Base-by-base conservation (phyloP, 345 rosid species). In the Carallia pectinifolia region DNA sequence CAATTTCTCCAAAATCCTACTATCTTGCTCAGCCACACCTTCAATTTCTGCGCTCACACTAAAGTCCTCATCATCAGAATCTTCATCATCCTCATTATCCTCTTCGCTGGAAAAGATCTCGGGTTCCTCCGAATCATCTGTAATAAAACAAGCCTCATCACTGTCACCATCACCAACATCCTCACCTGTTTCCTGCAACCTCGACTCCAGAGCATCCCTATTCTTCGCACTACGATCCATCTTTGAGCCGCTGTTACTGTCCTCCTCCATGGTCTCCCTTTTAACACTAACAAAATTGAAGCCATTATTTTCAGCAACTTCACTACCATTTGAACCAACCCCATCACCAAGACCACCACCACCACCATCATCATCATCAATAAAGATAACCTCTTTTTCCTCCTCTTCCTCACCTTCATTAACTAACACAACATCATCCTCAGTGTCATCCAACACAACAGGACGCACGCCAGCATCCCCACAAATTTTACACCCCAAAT, bases 21-120 rank as follows among this genome's bases (percentile, higher is more conserved):
- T 58, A 8, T 33, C 68, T 19, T 65, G 61, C 23, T 66, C 53
- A 2, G 18, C 71, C 6, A 48, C 36, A 18, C 53, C 67, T 17
- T 61, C 62, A 6, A 27, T 44, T 59, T 33, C 44, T 33, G 12
- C 59, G 66, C 2, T 48, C 23, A 1, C 40, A 61, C 65, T 19
- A 69, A 5, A 6, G 29, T 76, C 70, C 37, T 48, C 65, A 76
- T 75, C 77, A 58, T 44, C 68, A 1, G 52, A 23, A 64, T 62
- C 82, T 34, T 60, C 71, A 30, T 47, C 29, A 55, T 73, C 77
- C 33, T 9, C 33, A 56, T 7, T 16, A 7, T 19, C 60, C 4
- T 76, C 77, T 3, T 69, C 74, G 34, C 66, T 71, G 12, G 56
- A 62, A 4, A 50, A 27, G 0, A 13, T 62, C 53, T 10, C 23